phyloP scores from a whole-genome alignment of 2,329 filamentous ascomycete genomes.

The Fusarium sp. region DNA sequence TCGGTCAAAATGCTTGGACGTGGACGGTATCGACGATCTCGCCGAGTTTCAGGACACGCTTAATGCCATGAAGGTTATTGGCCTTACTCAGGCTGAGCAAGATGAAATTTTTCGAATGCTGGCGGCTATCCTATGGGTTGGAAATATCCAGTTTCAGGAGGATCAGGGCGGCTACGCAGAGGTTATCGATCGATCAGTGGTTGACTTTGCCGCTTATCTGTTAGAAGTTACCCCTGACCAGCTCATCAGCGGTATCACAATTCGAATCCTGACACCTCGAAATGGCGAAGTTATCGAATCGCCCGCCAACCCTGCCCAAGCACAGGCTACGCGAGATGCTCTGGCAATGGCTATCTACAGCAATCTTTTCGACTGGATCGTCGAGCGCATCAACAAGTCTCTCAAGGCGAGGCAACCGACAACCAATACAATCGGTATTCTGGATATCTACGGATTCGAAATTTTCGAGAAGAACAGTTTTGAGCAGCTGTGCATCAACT shows the following conservation, averaged over 20 bases:
- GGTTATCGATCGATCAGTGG: constrained; percentile 87
- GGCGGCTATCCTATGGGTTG: constrained; percentile 90
- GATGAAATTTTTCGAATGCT: constrained; percentile 98
- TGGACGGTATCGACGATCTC: constrained; percentile 91
- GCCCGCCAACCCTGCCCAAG: constrained; percentile 88
- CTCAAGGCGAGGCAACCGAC: constrained; percentile 80
- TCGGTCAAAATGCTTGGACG: constrained; percentile 92
- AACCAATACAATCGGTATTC: constrained; percentile 89
- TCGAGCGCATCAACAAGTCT: constrained; percentile 89
- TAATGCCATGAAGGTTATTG: constrained; percentile 95
- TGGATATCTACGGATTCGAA: constrained; percentile 99
- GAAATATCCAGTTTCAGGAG: constrained; percentile 91
- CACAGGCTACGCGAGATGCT: constrained; percentile 86
- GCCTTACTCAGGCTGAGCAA: constrained; percentile 86
- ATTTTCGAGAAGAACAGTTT: constrained; percentile 99
- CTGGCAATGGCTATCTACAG: constrained; percentile 95
- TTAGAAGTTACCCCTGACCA: constrained; percentile 85
- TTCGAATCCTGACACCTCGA: constrained; percentile 80
- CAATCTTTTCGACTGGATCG: constrained; percentile 99
- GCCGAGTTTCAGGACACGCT: constrained; percentile 91
- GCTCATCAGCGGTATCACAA: constrained; percentile 87
- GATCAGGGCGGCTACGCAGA: constrained; percentile 89
- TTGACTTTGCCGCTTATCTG: constrained; percentile 94
- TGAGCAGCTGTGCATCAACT: constrained; percentile 99
- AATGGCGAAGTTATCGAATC: constrained; percentile 75